A percentile compares a stretch with the other conserved stretches of the same genome.
Conservation (phyloP, 441 rosid genomes). For the Arabidopsis hybrid region DNA sequence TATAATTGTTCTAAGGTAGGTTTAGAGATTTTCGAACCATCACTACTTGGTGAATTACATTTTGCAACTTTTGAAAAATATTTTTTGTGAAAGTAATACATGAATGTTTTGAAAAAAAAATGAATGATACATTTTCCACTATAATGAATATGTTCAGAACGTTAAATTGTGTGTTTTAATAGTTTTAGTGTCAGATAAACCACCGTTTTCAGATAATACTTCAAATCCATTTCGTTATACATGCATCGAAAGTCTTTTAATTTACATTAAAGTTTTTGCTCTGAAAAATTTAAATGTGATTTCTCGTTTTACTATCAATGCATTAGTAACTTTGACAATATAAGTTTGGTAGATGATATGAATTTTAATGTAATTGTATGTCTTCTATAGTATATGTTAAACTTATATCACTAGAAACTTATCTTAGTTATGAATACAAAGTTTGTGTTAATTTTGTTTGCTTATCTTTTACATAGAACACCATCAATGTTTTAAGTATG, state of each 20-base stretch:
- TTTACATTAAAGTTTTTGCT: not conserved
- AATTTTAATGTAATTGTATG: not conserved
- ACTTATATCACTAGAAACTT: not conserved
- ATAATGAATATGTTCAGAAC: too few species aligned
- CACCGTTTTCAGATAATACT: not conserved
- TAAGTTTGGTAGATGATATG: not conserved
- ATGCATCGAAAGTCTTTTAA: not conserved
- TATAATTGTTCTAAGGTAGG: not conserved
- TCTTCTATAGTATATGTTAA: not conserved
- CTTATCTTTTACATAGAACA: slow-evolving; percentile 9
- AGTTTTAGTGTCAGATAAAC: not conserved
- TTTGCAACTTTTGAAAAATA: not conserved
- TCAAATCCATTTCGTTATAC: not conserved
- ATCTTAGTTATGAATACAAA: not conserved
- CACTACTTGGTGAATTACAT: not conserved
- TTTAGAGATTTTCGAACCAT: slow-evolving; percentile 4
- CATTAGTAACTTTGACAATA: not conserved
- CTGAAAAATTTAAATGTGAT: not conserved
- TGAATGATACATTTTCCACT: not conserved
- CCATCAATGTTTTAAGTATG: not conserved
- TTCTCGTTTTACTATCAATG: not conserved
- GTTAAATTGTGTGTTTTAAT: not conserved
- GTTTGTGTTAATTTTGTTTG: slow-evolving; percentile 1
- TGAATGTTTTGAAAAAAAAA: not conserved
- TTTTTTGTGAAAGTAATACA: too few species aligned